These are phyloP conservation scores for Blastobotrys parvus DNA, from an alignment of 805 yeast species.

Conservation along the genomic window DNA sequence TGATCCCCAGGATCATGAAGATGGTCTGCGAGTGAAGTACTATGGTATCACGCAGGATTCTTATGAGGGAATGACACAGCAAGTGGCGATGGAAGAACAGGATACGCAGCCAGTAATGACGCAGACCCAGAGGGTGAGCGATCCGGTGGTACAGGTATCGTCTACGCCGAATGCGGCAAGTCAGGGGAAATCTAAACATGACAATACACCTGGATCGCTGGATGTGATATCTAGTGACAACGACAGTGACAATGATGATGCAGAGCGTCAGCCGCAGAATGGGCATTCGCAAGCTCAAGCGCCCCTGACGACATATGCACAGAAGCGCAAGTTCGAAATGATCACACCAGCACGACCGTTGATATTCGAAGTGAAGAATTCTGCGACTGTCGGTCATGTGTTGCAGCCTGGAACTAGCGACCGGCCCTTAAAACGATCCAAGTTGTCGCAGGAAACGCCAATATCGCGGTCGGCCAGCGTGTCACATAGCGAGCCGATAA, in stretches of 20 bases:
- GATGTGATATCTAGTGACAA: neutral
- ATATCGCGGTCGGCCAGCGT: neutral
- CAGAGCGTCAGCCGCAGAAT: neutral
- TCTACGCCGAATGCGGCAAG: neutral
- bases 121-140: too few species aligned
- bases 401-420: neutral
- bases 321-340: neutral
- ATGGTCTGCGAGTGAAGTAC: too few species aligned
- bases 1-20: too few species aligned
- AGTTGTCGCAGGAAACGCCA: neutral
- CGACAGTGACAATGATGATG: neutral
- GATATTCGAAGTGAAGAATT: neutral
- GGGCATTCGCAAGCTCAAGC: neutral
- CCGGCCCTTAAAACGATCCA: neutral
- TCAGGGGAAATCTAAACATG: neutral
- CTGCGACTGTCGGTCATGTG: neutral
- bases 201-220: neutral
- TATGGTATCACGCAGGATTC: too few species aligned
- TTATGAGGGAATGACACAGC: too few species aligned
- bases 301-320: neutral
- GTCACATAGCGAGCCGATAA: neutral
- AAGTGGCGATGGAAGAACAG: too few species aligned
- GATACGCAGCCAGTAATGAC: neutral
- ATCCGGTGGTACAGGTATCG: neutral
- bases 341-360: neutral